Base-by-base conservation (phyloP, 2,329 filamentous ascomycete species). In the Fonsecaea erecta region DNA sequence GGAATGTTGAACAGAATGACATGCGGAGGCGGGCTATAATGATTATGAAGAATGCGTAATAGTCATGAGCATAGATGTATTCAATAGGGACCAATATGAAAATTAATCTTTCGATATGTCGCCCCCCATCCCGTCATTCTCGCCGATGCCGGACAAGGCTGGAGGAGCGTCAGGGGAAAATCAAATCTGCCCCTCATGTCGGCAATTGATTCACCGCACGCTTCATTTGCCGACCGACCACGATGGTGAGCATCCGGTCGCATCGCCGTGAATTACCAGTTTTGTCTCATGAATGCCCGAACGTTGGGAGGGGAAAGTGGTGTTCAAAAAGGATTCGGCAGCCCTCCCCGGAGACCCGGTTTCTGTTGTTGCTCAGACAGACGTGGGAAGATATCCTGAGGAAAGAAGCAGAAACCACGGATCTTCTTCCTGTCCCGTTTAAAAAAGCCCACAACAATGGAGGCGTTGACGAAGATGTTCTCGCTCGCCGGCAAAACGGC, bases 401-500 rank as follows among this genome's bases (percentile, higher is more conserved):
- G 11, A 8, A 43, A 43, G 32, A 60, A 7, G n/a, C 11, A 30
- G 18, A 48, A 30, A 16, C 8, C 24, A 3, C 16, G 24, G 21
- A 12, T 30, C 21, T 12, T 21, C 4, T 16, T 24, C 5, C n/a
- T 51, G 24, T 9, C n/a, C 16, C 34, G 2, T 24, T 18, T n/a
- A 2, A 1, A 32, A 26, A 60, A 11, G 1, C 57, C 12, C 11
- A 14, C 2, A 52, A 21, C 5, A 26, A 69, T 69, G 67, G 61
- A 62, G 18, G 32, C 59, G 34, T 52, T 67, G 24, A 35, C 37
- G n/a, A 63, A 66, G 32, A 52, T 72, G 62, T 74, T 74, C 65
- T 72, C 71, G n/a, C 62, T 73, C 9, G 65, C 65, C 7, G 79
- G 79, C 35, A 76, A 77, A 66, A 81, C 79, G 43, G 80, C 80